A percentile compares a stretch with the other conserved stretches of the same genome.
Evolutionary conservation across 2,329 filamentous ascomycete species (phyloP).

Genomic region (Fusarium falciforme): DNA sequence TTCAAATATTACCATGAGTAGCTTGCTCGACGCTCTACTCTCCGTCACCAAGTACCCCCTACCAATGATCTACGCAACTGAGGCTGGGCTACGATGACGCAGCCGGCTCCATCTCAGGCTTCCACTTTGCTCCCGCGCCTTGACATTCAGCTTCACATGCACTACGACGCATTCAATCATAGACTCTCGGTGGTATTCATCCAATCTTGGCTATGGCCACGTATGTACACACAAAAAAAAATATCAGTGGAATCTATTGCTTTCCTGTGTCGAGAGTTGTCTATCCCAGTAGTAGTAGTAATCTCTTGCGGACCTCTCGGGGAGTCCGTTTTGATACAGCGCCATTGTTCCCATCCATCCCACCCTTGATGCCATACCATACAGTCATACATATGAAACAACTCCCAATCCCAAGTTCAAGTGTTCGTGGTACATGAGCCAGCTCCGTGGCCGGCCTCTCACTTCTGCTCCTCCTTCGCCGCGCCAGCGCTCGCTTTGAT

Average conservation of each 20-base stretch:
- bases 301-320: slow-evolving; percentile 30
- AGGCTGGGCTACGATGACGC: slow-evolving; percentile 29
- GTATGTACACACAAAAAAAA: slow-evolving; percentile 41
- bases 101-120: slow-evolving; percentile 11
- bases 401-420: slow-evolving; percentile 26
- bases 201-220: neutral
- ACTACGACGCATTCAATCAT: neutral
- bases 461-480: slow-evolving; percentile 50
- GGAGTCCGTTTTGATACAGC: slow-evolving; percentile 43
- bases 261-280: slow-evolving; percentile 45
- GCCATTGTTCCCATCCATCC: slow-evolving; percentile 30
- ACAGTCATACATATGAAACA: slow-evolving; percentile 49
- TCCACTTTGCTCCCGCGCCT: neutral
- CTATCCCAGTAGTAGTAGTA: slow-evolving; percentile 40
- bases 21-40: neutral
- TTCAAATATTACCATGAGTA: too few relatives aligned
- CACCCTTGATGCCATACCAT: slow-evolving; percentile 43
- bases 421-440: slow-evolving; percentile 39
- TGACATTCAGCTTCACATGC: neutral
- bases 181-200: neutral
- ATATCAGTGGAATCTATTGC: slow-evolving; percentile 47
- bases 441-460: neutral
- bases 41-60: slow-evolving; percentile 11
- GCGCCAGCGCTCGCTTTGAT: slow-evolving; percentile 42
- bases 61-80: slow-evolving; percentile 12